Base-by-base conservation (phyloP, 2,329 filamentous ascomycete genomes). In the Fusarium tanahbumbuense region DNA sequence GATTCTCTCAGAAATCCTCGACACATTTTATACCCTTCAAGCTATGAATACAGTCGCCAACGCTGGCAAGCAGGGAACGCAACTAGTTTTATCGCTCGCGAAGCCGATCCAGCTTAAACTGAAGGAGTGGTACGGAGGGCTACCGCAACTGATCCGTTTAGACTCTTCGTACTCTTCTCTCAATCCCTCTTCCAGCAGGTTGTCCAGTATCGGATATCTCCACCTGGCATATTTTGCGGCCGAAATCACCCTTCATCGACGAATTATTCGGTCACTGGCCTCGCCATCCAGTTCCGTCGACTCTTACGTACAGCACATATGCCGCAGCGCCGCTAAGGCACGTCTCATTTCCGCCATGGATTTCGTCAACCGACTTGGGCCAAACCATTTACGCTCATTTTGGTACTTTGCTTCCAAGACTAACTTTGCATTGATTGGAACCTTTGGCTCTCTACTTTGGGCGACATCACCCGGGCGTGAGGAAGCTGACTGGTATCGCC, bases 281-380 rank as follows among this genome's bases (percentile, higher is more conserved):
- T 79, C 83, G 13, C 74, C 78, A 5, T 70, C 80, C 7, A 76
- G 79, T 9, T 75, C 79, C 6, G 84, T 90, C 41, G 93, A 97
- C 76, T 87, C 91, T 0, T 97, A 98, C 75, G 89, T 97, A 52
- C 88, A 94, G 58, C 93, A 97, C 80, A 97, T 98, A 73, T 97
- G 94, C 80, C 93, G 95, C 56, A 94, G 91, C 60, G 95, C 95
- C 6, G 95, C 95, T 56, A 98, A 98, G 79, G 97, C 95, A 1
- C 91, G 95, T 8, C 87, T 98, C 34, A 97, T 98, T 76, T 97
- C 93, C 23, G 94, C 94, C 69, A 97, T 98, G 92, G 95, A 98
- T 78, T 97, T 98, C 80, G 94, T 97, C 74, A 98, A 98, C 81
- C 91, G 95, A 1, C 87, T 98, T 32, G 93, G 92, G 46, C 93